phyloP scores from a whole-genome alignment of 2,329 filamentous ascomycete species.

The Sarocladium oryzae region DNA sequence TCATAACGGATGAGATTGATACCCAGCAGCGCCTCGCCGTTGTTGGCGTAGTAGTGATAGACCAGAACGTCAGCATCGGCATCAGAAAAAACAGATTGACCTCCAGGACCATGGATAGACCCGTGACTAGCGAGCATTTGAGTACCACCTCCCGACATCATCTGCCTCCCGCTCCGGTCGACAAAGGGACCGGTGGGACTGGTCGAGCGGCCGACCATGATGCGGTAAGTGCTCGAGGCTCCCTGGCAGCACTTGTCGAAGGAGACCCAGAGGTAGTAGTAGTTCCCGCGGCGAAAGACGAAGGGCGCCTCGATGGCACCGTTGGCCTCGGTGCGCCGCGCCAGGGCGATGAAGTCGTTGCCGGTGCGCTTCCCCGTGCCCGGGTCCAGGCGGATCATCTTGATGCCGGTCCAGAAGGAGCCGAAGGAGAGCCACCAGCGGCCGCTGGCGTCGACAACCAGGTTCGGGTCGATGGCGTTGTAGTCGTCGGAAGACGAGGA shows the following conservation, averaged over 20 bases:
- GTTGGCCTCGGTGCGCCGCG: conserved; percentile 15
- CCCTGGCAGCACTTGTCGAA: conserved; percentile 25
- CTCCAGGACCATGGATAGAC: conserved; percentile 23
- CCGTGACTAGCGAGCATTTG: conserved; percentile 23
- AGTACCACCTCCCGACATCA: conserved; percentile 24
- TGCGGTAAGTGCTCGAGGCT: conserved; percentile 23
- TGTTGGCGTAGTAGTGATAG: conserved; percentile 24
- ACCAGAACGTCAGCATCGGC: conserved; percentile 23
- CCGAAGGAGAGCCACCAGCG: conserved; percentile 26
- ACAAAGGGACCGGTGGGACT: conserved; percentile 22
- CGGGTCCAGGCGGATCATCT: conserved; percentile 20
- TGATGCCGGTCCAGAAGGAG: conserved; percentile 26
- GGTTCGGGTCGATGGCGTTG: conserved; percentile 25
- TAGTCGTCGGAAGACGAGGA: conserved; percentile 17
- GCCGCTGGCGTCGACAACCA: conserved; percentile 20
- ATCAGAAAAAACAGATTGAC: conserved; percentile 25
- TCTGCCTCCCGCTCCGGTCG: conserved; percentile 18
- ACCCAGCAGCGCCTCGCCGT: conserved; percentile 19
- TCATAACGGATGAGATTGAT: conserved; percentile 26
- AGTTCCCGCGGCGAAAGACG: conserved; percentile 21
- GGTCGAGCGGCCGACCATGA: conserved; percentile 25
- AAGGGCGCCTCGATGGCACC: conserved; percentile 24
- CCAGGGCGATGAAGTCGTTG: conserved; percentile 19
- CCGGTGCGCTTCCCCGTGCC: conserved; percentile 19
- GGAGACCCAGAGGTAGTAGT: conserved; percentile 26